phyloP scores from a whole-genome alignment of 441 rosid genomes.

The Theobroma grandiflorum region DNA sequence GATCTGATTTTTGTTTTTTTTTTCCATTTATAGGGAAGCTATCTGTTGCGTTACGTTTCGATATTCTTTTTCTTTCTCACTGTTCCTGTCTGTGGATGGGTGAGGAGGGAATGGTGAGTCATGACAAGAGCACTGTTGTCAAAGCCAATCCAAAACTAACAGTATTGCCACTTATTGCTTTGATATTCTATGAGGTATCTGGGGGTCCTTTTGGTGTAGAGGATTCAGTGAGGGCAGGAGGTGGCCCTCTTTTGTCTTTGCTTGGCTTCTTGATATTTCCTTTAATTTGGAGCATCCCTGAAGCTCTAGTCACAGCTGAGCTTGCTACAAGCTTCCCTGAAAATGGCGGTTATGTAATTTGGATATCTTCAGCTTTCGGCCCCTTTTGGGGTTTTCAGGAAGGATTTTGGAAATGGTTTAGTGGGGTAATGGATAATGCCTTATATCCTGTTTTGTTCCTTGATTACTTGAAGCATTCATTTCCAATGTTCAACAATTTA shows the following conservation, averaged over 20 bases:
- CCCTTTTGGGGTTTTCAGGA: constrained; percentile 97
- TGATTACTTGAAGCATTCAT: constrained; percentile 89
- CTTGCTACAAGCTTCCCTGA: constrained; percentile 94
- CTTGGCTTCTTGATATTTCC: constrained; percentile 89
- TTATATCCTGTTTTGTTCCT: constrained; percentile 89
- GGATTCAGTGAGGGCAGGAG: constrained; percentile 87
- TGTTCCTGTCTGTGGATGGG: constrained; percentile 57
- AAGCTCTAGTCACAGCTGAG: constrained; percentile 93
- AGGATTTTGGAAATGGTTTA: constrained; percentile 97
- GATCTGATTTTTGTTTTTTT: constrained; percentile 16
- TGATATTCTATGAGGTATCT: constrained; percentile 90
- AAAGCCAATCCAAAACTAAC: constrained; percentile 73
- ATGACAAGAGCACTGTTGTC: constrained; percentile 38
- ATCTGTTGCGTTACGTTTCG: constrained; percentile 25
- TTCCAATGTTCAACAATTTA: constrained; percentile 64
- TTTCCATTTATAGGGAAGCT: neutral
- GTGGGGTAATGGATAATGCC: constrained; percentile 98
- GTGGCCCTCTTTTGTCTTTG: constrained; percentile 86
- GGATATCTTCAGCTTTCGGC: constrained; percentile 96
- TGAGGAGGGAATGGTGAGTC: constrained; percentile 58
- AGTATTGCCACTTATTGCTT: constrained; percentile 76
- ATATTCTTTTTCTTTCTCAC: constrained; percentile 22
- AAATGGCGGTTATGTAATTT: constrained; percentile 91
- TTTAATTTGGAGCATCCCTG: constrained; percentile 90
- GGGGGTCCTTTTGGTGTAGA: constrained; percentile 98